Evolutionary conservation across 768 basidiomycete species (phyloP).

Genomic region (Agrocybe praecox): DNA sequence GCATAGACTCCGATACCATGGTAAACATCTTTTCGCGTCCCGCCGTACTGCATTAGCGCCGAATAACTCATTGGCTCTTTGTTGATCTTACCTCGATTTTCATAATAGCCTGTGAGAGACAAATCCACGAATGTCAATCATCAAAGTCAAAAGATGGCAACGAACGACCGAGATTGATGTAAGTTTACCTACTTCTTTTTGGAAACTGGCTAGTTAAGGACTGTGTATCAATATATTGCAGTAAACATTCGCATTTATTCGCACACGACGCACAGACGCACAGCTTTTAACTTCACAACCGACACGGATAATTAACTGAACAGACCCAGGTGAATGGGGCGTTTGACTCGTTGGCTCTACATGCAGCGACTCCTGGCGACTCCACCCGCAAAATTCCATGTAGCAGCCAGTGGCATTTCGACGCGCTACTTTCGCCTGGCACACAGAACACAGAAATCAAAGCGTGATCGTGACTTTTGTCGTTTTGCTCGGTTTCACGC

Average conservation of each 20-base stretch:
- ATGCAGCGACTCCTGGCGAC: background rate
- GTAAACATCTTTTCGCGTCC: no score
- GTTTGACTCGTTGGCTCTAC: background rate
- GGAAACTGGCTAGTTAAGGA: background rate
- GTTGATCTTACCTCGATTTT: no score
- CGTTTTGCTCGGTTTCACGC: background rate
- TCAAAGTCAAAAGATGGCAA: background rate
- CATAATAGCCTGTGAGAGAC: background rate
- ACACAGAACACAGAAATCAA: background rate
- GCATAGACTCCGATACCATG: no score
- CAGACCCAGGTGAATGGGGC: background rate
- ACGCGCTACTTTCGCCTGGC: background rate
- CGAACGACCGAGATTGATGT: background rate
- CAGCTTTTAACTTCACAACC: background rate
- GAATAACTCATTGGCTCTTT: no score
- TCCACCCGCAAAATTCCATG: background rate
- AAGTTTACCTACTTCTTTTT: background rate
- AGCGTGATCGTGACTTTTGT: background rate
- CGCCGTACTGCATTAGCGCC: no score
- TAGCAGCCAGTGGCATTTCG: background rate
- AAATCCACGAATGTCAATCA: background rate
- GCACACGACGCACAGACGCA: background rate
- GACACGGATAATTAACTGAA: background rate
- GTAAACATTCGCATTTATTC: background rate
- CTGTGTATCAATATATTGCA: background rate